Conservation (phyloP, 192 early-diverging fungal genomes). For the Backusella macrospora region DNA sequence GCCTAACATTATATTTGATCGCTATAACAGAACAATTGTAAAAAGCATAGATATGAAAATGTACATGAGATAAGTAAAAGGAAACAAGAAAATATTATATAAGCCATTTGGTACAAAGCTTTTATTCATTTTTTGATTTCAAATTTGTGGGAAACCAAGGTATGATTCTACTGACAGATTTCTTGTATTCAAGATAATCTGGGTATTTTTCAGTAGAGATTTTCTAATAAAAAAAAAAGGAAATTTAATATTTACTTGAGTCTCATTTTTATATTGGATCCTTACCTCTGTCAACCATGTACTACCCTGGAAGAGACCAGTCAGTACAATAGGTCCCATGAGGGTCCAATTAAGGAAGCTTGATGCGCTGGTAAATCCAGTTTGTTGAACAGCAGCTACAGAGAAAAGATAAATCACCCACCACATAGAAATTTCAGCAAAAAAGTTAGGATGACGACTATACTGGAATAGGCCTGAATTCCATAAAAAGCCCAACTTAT, state of each 20-base stretch:
- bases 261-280: neutral
- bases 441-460: slow-evolving; percentile 85
- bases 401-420: slow-evolving; percentile 60
- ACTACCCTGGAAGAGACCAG: slow-evolving; percentile 69
- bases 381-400: slow-evolving; percentile 46
- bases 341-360: slow-evolving; percentile 49
- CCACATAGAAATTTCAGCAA: slow-evolving; percentile 77
- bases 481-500: slow-evolving; percentile 69
- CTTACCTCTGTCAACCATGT: slow-evolving; percentile 60
- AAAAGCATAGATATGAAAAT: too few species aligned
- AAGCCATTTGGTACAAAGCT: neutral
- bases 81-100: neutral
- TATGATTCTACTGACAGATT: slow-evolving; percentile 59
- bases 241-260: slow-evolving; percentile 14
- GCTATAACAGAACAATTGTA: too few species aligned
- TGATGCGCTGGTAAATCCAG: neutral
- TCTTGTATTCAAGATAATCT: slow-evolving; percentile 68
- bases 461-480: slow-evolving; percentile 69
- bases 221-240: slow-evolving; percentile 21
- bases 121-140: slow-evolving; percentile 1
- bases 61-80: too few species aligned
- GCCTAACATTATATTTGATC: too few species aligned
- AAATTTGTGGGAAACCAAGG: slow-evolving; percentile 45
- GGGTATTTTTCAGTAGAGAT: slow-evolving; percentile 77
- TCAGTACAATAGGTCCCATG: slow-evolving; percentile 55